Evolutionary conservation across 805 yeast species (phyloP), one percentile per base, ranked within the genome.

Genomic region (Huiozyma naganishii): DNA sequence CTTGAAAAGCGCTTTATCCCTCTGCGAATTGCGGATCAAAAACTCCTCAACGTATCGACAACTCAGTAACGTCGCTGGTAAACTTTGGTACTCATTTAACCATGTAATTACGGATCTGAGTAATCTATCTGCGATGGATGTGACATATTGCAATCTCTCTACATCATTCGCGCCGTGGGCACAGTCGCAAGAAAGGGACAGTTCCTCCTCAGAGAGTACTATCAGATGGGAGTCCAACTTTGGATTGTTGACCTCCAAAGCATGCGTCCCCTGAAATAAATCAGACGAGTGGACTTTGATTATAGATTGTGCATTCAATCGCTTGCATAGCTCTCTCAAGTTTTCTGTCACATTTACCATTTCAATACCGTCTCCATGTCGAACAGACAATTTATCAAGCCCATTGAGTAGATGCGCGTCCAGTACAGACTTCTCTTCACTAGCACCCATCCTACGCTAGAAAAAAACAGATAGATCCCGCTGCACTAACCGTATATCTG

Each of bases 251-350:
- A 81, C 72, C 59, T 89, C 97, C 47, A 87, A 66, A 0, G 97
- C 95, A 51, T 89, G 80, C 1, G 96, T 84, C 0, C 96, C 94
- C 52, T 86, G 87, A 48, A 82, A 68, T 39, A 90, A 69, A 43
- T 78, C 75, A 63, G 87, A 86, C 28, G 64, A 64, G 0, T 76
- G 72, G 7, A 74, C 70, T 52, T 77, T 77, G 5, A 76, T 74
- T 13, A 90, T 77, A 40, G 72, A 68, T 30, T 79, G 80, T 34
- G 73, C 71, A 12, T 60, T 55, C 34, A 80, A 58, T 3, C 47
- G 51, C 9, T 54, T 45, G 35, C 73, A 54, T 13, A 74, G 64
- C 4, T 58, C 48, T 41, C 72, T 68, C 36, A 83, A 65, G n/a
- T 64, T 58, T 5, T 62, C 54, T 0, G 89, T 83, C n/a, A 83